These are phyloP conservation scores for Metschnikowia amazonensis DNA, from an alignment of 805 yeast species.

Conservation along the genomic window DNA sequence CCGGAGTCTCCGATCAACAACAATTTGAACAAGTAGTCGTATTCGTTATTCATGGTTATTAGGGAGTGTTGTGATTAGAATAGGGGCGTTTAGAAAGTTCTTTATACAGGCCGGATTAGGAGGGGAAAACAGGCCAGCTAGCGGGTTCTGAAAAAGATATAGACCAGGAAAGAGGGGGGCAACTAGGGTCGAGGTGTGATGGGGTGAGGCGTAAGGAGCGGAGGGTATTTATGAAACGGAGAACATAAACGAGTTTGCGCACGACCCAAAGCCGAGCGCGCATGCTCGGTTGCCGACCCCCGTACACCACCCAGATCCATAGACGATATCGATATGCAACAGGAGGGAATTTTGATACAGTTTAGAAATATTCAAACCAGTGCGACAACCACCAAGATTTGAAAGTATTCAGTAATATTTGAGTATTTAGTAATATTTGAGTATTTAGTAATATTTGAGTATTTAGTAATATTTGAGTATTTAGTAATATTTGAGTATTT, in stretches of 20 bases:
- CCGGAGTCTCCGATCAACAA: conserved; percentile 97
- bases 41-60: conserved; percentile 73
- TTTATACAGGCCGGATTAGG: neutral
- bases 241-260: conserved; percentile 5
- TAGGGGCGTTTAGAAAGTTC: neutral
- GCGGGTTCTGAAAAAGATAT: neutral
- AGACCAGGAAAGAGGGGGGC: conserved; percentile 1
- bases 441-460: too few species aligned
- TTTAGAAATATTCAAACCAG: too few species aligned
- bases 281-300: conserved; percentile 5
- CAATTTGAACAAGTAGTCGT: conserved; percentile 95
- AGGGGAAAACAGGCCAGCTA: neutral
- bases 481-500: too few species aligned
- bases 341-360: too few species aligned
- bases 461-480: too few species aligned
- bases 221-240: conserved; percentile 5
- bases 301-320: too few species aligned
- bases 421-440: too few species aligned
- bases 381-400: too few species aligned
- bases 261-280: conserved; percentile 5
- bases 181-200: neutral
- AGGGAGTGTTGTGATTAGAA: neutral
- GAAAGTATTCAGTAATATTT: too few species aligned
- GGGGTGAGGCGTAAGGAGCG: conserved; percentile 2
- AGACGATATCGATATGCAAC: too few species aligned